Evolutionary conservation across 2,329 filamentous ascomycete genomes (phyloP), one percentile per base, ranked within the genome.

Genomic region (Aspergillus fumigatiaffinis): DNA sequence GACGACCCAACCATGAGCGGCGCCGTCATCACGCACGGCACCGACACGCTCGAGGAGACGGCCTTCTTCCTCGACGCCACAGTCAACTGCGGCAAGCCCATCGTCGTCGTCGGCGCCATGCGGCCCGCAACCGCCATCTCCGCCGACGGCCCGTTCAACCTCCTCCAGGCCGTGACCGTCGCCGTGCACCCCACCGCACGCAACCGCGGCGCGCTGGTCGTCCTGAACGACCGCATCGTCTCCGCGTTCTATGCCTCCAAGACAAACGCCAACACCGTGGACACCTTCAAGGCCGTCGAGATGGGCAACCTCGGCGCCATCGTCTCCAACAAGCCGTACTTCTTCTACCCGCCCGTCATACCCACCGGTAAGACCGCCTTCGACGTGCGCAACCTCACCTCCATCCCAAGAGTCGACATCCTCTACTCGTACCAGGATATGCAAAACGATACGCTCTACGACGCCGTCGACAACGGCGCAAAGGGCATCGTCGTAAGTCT

Each of bases 31-130:
- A 87, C 85, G 0, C 85, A 88, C 63, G 85, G 86, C 50, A 88
- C 86, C 8, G 86, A 88, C 64, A 86, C 83, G 0, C 75, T 88
- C 1, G 85, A 87, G 64, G 85, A 87, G 69, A 81, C 82, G 0
- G 82, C 84, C 8, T 87, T 87, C 73, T 87, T 86, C 73, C 73
- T 87, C 8, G 82, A 87, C 60, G 71, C 83, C 3, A 84, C 82
- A 0, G 68, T 86, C 35, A 79, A 80, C 62, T 82, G 79, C 47
- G 76, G 76, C 29, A 87, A 87, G 68, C 84, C 85, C 0, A 77
- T 87, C 4, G 78, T 87, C 3, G 66, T 84, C 25, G 84, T 85
- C 1, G 85, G 84, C 4, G 80, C 85, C 20, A 87, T 87, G 85
- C 77, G 85, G 9, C 85, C 85, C 4, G 80, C 84, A 0, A 86